Percentiles rank a stretch among this genome's conserved stretches.
These are phyloP conservation scores for Ensete ventricosum DNA, from an alignment of 176 grass and related monocot species.

Conservation along the genomic window DNA sequence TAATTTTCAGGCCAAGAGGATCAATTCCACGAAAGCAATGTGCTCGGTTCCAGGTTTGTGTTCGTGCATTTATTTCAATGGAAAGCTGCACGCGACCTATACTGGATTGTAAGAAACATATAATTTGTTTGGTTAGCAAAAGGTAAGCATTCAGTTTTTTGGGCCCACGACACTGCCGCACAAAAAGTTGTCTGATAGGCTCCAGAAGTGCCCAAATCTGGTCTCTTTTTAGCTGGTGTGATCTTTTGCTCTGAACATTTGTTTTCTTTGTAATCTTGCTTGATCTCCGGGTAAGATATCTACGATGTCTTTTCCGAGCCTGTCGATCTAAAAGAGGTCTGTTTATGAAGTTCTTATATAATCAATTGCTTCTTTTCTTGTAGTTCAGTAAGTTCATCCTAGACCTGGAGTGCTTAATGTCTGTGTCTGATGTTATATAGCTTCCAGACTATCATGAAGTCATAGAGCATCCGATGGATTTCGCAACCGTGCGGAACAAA, in stretches of 20 bases:
- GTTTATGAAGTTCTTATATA: not conserved
- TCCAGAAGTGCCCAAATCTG: conserved; percentile 34
- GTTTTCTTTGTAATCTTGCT: conserved; percentile 1
- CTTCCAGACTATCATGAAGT: conserved; percentile 49
- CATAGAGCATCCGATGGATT: conserved; percentile 41
- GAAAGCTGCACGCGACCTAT: not conserved
- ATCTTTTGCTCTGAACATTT: not conserved
- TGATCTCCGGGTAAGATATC: conserved; percentile 31
- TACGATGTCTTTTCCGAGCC: conserved; percentile 43
- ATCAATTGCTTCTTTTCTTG: not conserved
- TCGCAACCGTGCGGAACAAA: conserved; percentile 36
- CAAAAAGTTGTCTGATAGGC: conserved; percentile 40
- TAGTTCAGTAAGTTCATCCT: not conserved
- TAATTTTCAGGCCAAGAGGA: conserved; percentile 19
- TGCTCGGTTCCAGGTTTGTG: conserved; percentile 36
- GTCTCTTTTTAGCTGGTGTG: not conserved
- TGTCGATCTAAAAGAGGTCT: conserved; percentile 41
- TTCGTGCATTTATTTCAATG: conserved; percentile 5
- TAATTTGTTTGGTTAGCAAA: conserved; percentile 25
- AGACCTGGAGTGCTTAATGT: not conserved
- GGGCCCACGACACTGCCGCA: conserved; percentile 33
- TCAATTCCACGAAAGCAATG: conserved; percentile 27
- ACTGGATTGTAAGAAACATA: not conserved
- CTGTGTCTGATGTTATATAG: conserved; percentile 11
- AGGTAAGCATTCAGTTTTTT: conserved; percentile 23